These are phyloP conservation scores for Populus tremula DNA, from an alignment of 345 rosid species.

Conservation along the genomic window DNA sequence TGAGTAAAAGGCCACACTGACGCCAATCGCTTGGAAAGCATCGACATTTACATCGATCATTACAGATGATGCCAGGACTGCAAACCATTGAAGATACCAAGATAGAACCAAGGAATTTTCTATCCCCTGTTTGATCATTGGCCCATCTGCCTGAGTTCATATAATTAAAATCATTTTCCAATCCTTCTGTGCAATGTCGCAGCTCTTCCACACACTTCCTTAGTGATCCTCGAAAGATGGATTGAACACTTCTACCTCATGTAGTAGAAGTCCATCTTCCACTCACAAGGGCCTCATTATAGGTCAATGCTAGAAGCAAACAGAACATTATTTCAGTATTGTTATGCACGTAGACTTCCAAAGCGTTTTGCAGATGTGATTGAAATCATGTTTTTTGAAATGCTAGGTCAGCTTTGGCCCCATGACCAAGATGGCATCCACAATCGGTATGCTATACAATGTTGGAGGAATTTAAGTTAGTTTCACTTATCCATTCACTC, in stretches of 20 bases:
- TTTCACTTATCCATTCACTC: background rate
- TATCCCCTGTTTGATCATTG: background rate
- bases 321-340: conserved; percentile 5
- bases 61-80: conserved; percentile 57
- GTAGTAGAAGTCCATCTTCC: conserved; percentile 60
- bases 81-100: conserved; percentile 83
- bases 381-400: no score
- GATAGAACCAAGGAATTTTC: conserved; percentile 36
- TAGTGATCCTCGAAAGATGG: conserved; percentile 62
- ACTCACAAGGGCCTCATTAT: conserved; percentile 67
- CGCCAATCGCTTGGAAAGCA: no score
- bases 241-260: conserved; percentile 65
- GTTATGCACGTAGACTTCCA: background rate
- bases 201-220: conserved; percentile 70
- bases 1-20: no score
- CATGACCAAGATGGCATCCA: background rate
- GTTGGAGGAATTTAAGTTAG: background rate
- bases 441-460: background rate
- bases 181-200: conserved; percentile 36
- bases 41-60: conserved; percentile 14
- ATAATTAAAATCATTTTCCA: conserved; percentile 49
- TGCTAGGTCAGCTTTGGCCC: background rate
- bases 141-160: conserved; percentile 67
- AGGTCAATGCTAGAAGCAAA: conserved; percentile 72
- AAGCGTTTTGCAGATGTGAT: no score